Percentiles rank a stretch among this genome's conserved stretches.
phyloP scores from a whole-genome alignment of 768 basidiomycete genomes.

The Suillus luteus region DNA sequence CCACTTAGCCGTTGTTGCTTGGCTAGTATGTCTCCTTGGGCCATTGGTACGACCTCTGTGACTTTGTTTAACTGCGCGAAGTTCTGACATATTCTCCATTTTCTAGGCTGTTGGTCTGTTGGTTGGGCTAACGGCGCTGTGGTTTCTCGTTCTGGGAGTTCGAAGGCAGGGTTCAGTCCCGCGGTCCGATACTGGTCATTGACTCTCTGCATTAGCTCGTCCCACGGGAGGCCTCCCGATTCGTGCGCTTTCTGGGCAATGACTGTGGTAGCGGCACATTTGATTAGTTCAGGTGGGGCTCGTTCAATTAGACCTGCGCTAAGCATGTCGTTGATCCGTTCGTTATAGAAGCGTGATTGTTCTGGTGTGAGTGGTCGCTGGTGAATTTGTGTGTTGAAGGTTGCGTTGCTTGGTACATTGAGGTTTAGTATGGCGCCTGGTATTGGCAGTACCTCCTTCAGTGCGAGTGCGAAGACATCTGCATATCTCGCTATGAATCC shows the following conservation, averaged over 20 bases:
- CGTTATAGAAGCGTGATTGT: conserved; percentile 5
- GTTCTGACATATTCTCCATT: conserved; percentile 42
- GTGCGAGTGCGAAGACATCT: conserved; percentile 41
- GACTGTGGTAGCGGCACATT: conserved; percentile 23
- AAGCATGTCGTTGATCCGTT: neutral
- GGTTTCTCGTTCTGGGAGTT: neutral
- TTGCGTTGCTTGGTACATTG: neutral
- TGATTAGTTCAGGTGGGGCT: neutral
- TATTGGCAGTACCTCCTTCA: conserved; percentile 40
- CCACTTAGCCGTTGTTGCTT: conserved; percentile 42
- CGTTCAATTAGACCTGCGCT: neutral
- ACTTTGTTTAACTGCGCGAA: conserved; percentile 38
- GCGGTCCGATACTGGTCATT: conserved; percentile 29
- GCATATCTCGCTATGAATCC: conserved; percentile 32
- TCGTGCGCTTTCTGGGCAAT: conserved; percentile 41
- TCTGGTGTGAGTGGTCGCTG: conserved; percentile 5
- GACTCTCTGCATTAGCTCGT: conserved; percentile 36
- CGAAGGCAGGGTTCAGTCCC: neutral
- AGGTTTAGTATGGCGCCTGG: neutral
- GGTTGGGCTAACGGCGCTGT: no score
- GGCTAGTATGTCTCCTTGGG: conserved; percentile 39
- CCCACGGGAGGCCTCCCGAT: conserved; percentile 28
- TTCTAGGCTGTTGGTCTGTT: conserved; percentile 5
- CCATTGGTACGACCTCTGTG: conserved; percentile 31
- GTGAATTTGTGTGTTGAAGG: neutral